A percentile compares a stretch with the other conserved stretches of the same genome.
These are phyloP conservation scores for Psilocybe mexicana DNA, from an alignment of 1,284 basidiomycete species.

Conservation along the genomic window DNA sequence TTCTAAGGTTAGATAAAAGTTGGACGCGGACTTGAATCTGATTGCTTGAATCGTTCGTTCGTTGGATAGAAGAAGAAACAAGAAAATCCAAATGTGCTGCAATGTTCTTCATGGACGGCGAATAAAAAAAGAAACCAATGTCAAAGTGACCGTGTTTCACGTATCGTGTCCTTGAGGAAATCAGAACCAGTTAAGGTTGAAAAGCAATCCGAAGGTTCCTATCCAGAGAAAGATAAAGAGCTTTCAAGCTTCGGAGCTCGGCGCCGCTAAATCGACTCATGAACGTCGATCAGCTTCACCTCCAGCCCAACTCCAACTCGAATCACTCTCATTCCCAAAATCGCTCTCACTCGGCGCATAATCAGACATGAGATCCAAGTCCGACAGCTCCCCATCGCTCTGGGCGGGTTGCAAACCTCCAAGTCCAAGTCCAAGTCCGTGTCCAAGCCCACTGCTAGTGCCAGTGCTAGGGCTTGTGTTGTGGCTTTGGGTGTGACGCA, in stretches of 20 bases:
- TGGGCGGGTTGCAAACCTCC: background rate
- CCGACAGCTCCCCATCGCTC: slow-evolving; percentile 21
- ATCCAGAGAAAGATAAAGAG: too few species aligned
- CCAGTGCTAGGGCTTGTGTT: too few species aligned
- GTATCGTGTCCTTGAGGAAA: too few species aligned
- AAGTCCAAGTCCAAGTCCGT: background rate
- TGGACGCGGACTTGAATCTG: background rate
- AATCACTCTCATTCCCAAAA: slow-evolving; percentile 19
- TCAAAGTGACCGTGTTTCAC: background rate
- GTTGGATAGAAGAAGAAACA: background rate
- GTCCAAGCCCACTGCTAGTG: background rate
- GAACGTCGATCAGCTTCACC: too few species aligned
- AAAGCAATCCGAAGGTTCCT: too few species aligned
- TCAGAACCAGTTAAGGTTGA: too few species aligned
- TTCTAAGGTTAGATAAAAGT: background rate
- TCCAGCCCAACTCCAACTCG: slow-evolving; percentile 20
- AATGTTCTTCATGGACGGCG: too few species aligned
- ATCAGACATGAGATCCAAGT: slow-evolving; percentile 26
- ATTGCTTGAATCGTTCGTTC: background rate
- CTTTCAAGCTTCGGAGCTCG: slow-evolving; percentile 1
- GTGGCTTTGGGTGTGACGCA: too few species aligned
- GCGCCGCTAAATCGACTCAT: background rate
- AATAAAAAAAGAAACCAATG: too few species aligned
- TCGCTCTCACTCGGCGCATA: slow-evolving; percentile 20
- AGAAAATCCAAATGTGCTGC: background rate